phyloP scores from a whole-genome alignment of 2,329 filamentous ascomycete genomes.

The Beauveria sp. region DNA sequence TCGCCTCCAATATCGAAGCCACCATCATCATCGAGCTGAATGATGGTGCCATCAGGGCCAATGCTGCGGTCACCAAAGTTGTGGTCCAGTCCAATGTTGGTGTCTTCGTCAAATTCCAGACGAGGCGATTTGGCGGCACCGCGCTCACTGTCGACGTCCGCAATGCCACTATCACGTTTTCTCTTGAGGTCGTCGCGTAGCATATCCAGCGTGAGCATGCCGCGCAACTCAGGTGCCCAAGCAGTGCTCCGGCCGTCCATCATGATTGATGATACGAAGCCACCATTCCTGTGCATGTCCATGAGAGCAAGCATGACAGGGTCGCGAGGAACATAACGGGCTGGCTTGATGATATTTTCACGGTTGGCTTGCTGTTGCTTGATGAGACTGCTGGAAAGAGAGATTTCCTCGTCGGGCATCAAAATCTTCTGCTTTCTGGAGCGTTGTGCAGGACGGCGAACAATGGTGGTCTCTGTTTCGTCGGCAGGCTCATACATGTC shows the following conservation, averaged over 20 bases:
- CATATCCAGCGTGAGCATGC: constrained; percentile 82
- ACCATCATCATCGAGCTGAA: constrained; percentile 20
- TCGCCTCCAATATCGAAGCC: constrained; percentile 50
- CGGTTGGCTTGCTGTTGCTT: constrained; percentile 80
- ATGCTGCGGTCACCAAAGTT: constrained; percentile 47
- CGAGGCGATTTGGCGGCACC: constrained; percentile 60
- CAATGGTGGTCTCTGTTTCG: constrained; percentile 49
- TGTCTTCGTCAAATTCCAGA: constrained; percentile 60
- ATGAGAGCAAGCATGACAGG: constrained; percentile 80
- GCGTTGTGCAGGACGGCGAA: constrained; percentile 63
- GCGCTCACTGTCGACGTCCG: constrained; percentile 65
- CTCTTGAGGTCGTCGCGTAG: constrained; percentile 80
- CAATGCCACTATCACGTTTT: constrained; percentile 83
- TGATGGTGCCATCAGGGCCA: constrained; percentile 52
- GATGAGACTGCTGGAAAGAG: constrained; percentile 69
- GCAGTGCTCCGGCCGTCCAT: constrained; percentile 68
- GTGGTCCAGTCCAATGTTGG: constrained; percentile 41
- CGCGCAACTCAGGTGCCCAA: constrained; percentile 89
- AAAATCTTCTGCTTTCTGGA: constrained; percentile 72
- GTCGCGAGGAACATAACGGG: constrained; percentile 78
- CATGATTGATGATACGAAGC: constrained; percentile 82
- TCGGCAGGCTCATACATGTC: constrained; percentile 56
- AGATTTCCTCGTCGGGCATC: constrained; percentile 71
- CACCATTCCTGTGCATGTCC: constrained; percentile 85
- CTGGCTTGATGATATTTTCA: constrained; percentile 75